A percentile compares a stretch with the other conserved stretches of the same genome.
Evolutionary conservation across 257 asterid species (phyloP).

Genomic region (Verbena officinalis): DNA sequence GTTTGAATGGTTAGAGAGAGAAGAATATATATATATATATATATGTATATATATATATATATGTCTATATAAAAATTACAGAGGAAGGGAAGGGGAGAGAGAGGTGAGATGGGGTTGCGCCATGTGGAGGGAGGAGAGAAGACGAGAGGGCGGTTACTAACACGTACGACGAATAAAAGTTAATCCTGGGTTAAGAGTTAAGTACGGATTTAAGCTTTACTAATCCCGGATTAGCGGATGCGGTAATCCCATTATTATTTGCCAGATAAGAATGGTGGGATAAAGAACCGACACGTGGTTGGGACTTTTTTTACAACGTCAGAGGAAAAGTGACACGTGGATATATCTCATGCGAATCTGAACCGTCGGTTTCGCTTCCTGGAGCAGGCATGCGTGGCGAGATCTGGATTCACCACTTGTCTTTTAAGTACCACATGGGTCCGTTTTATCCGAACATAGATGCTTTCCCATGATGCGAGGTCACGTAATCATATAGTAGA

Average conservation of each 20-base stretch:
- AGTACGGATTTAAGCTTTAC: constrained; percentile 38
- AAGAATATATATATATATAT: neutral
- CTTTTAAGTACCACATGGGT: neutral
- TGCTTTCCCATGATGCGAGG: too few relatives aligned
- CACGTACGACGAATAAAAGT: constrained; percentile 44
- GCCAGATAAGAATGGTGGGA: constrained; percentile 31
- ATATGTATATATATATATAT: too few relatives aligned
- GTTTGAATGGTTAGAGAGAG: constrained; percentile 29
- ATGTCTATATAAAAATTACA: too few relatives aligned
- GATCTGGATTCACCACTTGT: neutral
- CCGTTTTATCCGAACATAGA: neutral
- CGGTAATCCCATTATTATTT: neutral
- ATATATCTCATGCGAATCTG: constrained; percentile 29
- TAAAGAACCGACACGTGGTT: constrained; percentile 33
- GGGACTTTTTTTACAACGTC: neutral
- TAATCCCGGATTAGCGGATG: constrained; percentile 37
- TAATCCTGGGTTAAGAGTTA: constrained; percentile 26
- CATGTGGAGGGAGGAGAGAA: constrained; percentile 54
- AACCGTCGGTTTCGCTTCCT: constrained; percentile 37
- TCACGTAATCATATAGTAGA: too few relatives aligned
- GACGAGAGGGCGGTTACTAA: constrained; percentile 28
- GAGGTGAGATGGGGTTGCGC: constrained; percentile 27
- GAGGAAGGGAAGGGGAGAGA: constrained; percentile 6
- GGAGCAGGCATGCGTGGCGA: neutral
- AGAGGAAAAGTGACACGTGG: constrained; percentile 41